A percentile compares a stretch with the other conserved stretches of the same genome.
These are phyloP conservation scores for Dipteronia dyeriana DNA, from an alignment of 345 rosid genomes.

Conservation along the genomic window DNA sequence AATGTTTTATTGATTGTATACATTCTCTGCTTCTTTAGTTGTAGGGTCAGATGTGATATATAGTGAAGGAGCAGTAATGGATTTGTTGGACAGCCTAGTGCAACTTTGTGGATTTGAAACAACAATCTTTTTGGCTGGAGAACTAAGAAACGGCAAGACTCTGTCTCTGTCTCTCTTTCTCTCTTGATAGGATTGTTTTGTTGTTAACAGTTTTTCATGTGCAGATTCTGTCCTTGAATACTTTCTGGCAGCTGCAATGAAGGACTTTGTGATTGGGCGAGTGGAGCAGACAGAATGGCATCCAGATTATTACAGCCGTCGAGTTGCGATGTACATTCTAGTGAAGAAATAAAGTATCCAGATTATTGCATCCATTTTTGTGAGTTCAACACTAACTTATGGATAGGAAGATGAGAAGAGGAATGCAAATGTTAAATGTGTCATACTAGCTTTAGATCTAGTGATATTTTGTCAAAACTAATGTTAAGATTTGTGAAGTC, in stretches of 20 bases:
- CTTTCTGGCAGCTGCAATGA: conserved; percentile 74
- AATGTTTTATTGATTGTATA: conserved; percentile 3
- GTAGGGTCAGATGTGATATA: conserved; percentile 91
- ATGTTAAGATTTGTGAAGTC: background rate
- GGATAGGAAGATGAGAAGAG: background rate
- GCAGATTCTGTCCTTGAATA: conserved; percentile 82
- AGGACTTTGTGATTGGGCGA: conserved; percentile 66
- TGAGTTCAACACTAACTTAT: background rate
- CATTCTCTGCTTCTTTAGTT: conserved; percentile 36
- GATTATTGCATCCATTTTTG: too few species aligned
- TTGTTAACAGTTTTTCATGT: conserved; percentile 1
- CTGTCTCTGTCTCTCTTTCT: background rate
- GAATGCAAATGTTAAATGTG: background rate
- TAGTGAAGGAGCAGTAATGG: conserved; percentile 79
- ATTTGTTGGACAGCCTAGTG: conserved; percentile 69
- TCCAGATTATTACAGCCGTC: conserved; percentile 68
- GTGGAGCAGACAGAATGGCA: conserved; percentile 80
- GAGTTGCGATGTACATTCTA: conserved; percentile 75
- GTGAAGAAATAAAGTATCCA: conserved; percentile 49
- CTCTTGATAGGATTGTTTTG: background rate
- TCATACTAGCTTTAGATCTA: background rate
- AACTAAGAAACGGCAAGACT: conserved; percentile 67
- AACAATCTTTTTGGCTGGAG: conserved; percentile 78
- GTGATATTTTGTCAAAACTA: background rate
- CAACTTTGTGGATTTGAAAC: conserved; percentile 68